Conservation (phyloP, 2,329 filamentous ascomycete genomes). For the Emmonsia crescens region DNA sequence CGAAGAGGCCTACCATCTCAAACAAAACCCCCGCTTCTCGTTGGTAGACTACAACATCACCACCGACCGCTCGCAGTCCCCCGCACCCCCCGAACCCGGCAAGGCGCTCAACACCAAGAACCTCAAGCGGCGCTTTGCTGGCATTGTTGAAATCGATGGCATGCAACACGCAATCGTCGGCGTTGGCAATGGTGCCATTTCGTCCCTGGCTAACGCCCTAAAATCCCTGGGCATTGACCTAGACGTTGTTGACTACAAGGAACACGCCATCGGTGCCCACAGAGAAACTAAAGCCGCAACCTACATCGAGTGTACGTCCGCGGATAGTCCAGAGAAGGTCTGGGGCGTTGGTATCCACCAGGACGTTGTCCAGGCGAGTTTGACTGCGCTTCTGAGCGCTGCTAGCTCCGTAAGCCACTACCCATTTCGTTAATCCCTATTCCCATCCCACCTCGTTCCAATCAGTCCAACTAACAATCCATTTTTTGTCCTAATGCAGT, state of each 20-base stretch:
- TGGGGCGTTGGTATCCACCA: conserved; percentile 91
- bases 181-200: conserved; percentile 81
- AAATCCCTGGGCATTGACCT: conserved; percentile 69
- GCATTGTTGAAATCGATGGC: conserved; percentile 72
- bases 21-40: conserved; percentile 70
- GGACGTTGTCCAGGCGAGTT: conserved; percentile 80
- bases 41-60: conserved; percentile 87
- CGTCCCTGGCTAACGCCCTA: conserved; percentile 73
- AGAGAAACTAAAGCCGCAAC: conserved; percentile 84
- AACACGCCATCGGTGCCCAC: conserved; percentile 78
- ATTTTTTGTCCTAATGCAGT: conserved; percentile 39
- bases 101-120: conserved; percentile 68
- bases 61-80: conserved; percentile 67
- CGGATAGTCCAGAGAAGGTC: conserved; percentile 57
- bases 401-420: conserved; percentile 65
- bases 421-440: neutral
- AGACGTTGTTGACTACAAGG: conserved; percentile 90
- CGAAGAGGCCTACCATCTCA: conserved; percentile 75
- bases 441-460: neutral
- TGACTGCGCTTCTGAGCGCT: conserved; percentile 75
- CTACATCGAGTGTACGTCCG: conserved; percentile 77
- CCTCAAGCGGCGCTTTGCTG: conserved; percentile 70
- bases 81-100: conserved; percentile 55
- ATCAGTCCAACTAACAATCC: neutral
- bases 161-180: conserved; percentile 68